Conservation (phyloP, 768 basidiomycete species). For the Phlegmacium glaucopus region DNA sequence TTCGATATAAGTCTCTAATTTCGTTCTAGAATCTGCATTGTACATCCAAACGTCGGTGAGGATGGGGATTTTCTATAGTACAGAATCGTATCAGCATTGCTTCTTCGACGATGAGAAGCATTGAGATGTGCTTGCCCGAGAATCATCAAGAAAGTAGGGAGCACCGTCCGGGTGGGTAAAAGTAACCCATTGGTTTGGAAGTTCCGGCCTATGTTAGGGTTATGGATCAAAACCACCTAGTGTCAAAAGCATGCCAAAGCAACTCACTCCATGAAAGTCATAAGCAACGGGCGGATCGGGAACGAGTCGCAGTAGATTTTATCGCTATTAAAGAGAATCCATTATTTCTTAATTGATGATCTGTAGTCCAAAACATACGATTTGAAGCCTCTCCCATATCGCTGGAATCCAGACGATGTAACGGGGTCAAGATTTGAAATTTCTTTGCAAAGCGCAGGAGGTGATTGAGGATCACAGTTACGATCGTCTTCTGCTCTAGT, state of each 20-base stretch:
- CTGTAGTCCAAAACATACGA: no score
- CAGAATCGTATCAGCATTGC: not conserved
- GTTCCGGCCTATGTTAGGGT: not conserved
- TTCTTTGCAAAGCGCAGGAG: no score
- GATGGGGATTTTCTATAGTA: slow-evolving; percentile 11
- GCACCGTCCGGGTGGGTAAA: slow-evolving; percentile 24
- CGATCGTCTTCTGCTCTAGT: no score
- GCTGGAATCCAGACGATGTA: no score
- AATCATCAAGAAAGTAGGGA: slow-evolving; percentile 19
- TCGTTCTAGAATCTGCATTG: slow-evolving; percentile 4
- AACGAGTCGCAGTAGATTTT: not conserved
- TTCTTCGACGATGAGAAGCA: not conserved
- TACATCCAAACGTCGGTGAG: slow-evolving; percentile 25
- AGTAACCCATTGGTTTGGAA: slow-evolving; percentile 7
- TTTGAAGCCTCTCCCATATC: no score
- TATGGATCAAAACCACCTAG: not conserved
- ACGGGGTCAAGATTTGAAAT: no score
- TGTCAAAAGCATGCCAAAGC: not conserved
- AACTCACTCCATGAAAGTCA: no score
- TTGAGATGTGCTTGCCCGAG: slow-evolving; percentile 7
- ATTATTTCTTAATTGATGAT: no score
- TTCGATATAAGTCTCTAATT: slow-evolving; percentile 14
- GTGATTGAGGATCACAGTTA: no score
- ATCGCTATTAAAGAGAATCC: not conserved
- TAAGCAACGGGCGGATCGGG: no score